A percentile compares a stretch with the other conserved stretches of the same genome.
phyloP scores from a whole-genome alignment of 176 grass and related monocot genomes.

The Zizania latifolia region DNA sequence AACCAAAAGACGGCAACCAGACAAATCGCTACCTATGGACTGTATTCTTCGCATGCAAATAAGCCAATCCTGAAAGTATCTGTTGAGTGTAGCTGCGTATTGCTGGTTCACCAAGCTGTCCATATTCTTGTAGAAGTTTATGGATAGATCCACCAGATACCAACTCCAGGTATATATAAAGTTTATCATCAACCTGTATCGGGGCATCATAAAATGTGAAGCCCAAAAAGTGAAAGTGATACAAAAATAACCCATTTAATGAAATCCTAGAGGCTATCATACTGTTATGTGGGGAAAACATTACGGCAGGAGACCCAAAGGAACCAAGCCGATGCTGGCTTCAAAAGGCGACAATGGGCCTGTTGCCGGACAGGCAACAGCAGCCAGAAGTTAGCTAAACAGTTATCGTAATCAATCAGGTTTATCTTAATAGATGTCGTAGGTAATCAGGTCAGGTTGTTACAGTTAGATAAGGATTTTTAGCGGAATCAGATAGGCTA shows the following conservation, averaged over 20 bases:
- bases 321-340: too few relatives aligned
- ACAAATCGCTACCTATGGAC: conserved; percentile 74
- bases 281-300: too few relatives aligned
- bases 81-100: conserved; percentile 98
- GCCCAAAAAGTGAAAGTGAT: neutral
- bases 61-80: conserved; percentile 93
- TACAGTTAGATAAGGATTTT: too few relatives aligned
- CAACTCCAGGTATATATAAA: conserved; percentile 98
- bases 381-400: too few relatives aligned
- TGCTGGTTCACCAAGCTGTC: conserved; percentile 87
- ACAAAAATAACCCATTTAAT: conserved; percentile 12
- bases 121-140: conserved; percentile 97
- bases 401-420: too few relatives aligned
- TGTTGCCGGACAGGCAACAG: too few relatives aligned
- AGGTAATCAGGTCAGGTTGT: too few relatives aligned
- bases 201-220: conserved; percentile 26
- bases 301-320: too few relatives aligned
- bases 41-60: conserved; percentile 94
- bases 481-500: too few relatives aligned
- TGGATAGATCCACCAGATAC: conserved; percentile 99
- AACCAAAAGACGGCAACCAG: neutral
- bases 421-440: too few relatives aligned
- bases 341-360: too few relatives aligned
- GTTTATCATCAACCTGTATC: conserved; percentile 77
- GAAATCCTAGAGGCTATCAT: conserved; percentile 10